Evolutionary conservation across 257 asterid species (phyloP).

Genomic region (Ilex aquifolium): DNA sequence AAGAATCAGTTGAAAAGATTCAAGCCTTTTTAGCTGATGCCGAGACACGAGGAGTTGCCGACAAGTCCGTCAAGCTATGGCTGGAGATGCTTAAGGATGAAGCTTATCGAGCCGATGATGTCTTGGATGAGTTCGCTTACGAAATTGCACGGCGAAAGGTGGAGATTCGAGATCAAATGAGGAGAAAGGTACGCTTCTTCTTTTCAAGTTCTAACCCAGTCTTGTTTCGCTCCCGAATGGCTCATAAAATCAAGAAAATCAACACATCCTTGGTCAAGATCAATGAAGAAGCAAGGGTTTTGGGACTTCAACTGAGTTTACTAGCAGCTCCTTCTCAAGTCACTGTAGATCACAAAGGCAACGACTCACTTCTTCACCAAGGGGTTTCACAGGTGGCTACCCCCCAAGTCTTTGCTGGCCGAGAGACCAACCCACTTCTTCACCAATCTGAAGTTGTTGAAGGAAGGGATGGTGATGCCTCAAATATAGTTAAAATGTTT

Average conservation of each 20-base stretch:
- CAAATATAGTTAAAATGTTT: not conserved
- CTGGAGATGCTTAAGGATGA: not conserved
- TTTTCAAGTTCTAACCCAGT: no score
- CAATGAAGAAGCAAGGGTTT: not conserved
- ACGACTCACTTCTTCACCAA: no score
- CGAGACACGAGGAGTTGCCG: not conserved
- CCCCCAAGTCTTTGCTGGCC: no score
- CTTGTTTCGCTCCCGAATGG: not conserved
- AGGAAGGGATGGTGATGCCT: slow-evolving; percentile 2
- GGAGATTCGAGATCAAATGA: not conserved
- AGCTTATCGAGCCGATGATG: not conserved
- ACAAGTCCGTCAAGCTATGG: not conserved
- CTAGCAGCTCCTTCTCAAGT: not conserved
- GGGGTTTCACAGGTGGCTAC: no score
- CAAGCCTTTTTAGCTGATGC: not conserved
- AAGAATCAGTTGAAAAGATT: not conserved
- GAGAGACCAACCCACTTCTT: not conserved
- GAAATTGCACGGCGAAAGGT: not conserved
- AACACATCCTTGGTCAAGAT: not conserved
- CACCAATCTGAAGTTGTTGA: slow-evolving; percentile 1
- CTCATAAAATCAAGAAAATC: no score
- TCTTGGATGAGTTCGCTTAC: not conserved
- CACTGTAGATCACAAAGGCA: no score
- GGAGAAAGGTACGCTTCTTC: not conserved
- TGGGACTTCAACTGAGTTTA: not conserved